A percentile compares a stretch with the other conserved stretches of the same genome.
Evolutionary conservation across 2,329 filamentous ascomycete genomes (phyloP).

Genomic region (Cryphonectria naterciae): DNA sequence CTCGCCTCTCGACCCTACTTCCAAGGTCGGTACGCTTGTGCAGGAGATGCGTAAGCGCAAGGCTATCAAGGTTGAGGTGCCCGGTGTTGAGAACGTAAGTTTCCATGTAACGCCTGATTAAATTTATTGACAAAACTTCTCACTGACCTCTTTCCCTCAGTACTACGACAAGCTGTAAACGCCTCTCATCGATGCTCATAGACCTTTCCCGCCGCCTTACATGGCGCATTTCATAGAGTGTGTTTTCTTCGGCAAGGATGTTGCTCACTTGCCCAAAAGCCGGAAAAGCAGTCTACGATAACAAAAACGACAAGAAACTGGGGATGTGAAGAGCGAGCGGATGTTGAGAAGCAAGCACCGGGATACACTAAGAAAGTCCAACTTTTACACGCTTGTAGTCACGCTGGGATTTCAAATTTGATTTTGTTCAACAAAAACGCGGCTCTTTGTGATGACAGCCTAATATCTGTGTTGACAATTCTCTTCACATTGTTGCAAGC

Average conservation of each 20-base stretch:
- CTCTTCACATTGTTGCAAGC: background rate
- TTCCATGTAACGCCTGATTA: conserved; percentile 3
- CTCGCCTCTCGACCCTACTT: conserved; percentile 80
- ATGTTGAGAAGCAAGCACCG: conserved; percentile 37
- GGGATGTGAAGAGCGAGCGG: conserved; percentile 6
- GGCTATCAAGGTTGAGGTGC: conserved; percentile 97
- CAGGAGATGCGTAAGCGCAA: conserved; percentile 96
- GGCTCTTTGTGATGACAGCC: too few relatives aligned
- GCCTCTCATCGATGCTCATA: conserved; percentile 49
- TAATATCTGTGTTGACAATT: background rate
- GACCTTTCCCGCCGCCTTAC: conserved; percentile 44
- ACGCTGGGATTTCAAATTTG: conserved; percentile 42
- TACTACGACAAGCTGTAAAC: conserved; percentile 99
- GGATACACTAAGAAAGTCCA: conserved; percentile 42
- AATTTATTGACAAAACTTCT: background rate
- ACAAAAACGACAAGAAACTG: conserved; percentile 19
- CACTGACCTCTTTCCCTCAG: conserved; percentile 55
- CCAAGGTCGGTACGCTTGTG: conserved; percentile 83
- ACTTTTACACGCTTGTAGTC: conserved; percentile 46
- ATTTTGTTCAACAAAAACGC: conserved; percentile 22
- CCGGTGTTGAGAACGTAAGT: conserved; percentile 94
- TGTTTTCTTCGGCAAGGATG: conserved; percentile 35
- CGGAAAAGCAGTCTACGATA: conserved; percentile 29
- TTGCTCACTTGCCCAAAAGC: conserved; percentile 31
- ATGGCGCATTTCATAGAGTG: conserved; percentile 49